These are phyloP conservation scores for Somion occarium DNA, from an alignment of 1,284 basidiomycete genomes.

Conservation along the genomic window DNA sequence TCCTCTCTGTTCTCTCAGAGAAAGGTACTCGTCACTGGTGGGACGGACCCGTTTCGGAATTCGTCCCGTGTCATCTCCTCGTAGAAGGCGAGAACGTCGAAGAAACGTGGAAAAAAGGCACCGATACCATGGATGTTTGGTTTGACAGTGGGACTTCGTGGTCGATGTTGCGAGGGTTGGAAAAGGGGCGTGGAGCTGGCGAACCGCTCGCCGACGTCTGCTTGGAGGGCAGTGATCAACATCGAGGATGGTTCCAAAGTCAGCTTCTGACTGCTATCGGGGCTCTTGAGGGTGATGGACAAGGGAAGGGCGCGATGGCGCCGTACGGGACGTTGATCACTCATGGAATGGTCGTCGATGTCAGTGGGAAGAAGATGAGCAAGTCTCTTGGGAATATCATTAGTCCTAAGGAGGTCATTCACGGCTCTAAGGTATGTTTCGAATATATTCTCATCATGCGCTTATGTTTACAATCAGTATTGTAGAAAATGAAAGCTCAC, in stretches of 20 bases:
- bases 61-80: conserved; percentile 61
- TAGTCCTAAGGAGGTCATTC: conserved; percentile 77
- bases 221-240: conserved; percentile 96
- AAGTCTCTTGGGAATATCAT: conserved; percentile 94
- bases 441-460: not conserved
- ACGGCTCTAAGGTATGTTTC: conserved; percentile 70
- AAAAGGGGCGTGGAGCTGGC: conserved; percentile 17
- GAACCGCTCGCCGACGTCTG: conserved; percentile 74
- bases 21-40: conserved; percentile 90
- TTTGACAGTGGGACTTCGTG: conserved; percentile 98
- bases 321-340: conserved; percentile 88
- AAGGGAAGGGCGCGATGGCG: conserved; percentile 18
- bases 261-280: conserved; percentile 84
- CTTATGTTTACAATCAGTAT: conserved; percentile 1
- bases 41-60: conserved; percentile 81
- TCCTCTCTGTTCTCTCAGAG: conserved; percentile 67
- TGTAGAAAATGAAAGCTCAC: conserved; percentile 59
- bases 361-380: conserved; percentile 95
- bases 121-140: conserved; percentile 99
- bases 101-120: conserved; percentile 67
- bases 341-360: conserved; percentile 96
- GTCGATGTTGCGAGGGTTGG: conserved; percentile 64
- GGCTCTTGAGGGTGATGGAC: conserved; percentile 21
- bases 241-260: conserved; percentile 99
- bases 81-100: conserved; percentile 36